Conservation (phyloP, 352 stramenopile species). For the Phytopythium mirpurense region DNA sequence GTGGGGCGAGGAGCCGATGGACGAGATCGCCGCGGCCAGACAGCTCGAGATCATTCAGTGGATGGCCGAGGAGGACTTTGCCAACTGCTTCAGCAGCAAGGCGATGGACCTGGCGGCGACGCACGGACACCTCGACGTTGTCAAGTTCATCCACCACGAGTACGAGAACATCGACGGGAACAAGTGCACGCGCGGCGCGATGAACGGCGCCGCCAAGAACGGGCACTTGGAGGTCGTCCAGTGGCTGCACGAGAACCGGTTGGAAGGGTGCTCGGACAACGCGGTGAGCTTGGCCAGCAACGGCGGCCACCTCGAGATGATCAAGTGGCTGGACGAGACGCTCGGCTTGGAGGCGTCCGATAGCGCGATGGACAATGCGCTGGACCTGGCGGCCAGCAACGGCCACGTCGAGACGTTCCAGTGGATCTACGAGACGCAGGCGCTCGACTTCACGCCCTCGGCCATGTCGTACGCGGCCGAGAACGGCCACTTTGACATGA, state of each 20-base stretch:
- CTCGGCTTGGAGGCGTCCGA: neutral
- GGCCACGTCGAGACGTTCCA: neutral
- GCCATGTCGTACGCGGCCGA: no score
- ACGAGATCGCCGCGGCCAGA: slow-evolving; percentile 14
- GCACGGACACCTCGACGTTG: slow-evolving; percentile 30
- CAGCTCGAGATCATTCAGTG: no score
- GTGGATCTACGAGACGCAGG: slow-evolving; percentile 1
- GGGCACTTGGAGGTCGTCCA: slow-evolving; percentile 21
- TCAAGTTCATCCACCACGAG: slow-evolving; percentile 8
- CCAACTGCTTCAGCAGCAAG: neutral
- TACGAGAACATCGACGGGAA: neutral
- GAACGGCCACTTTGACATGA: slow-evolving; percentile 20
- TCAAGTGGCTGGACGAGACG: slow-evolving; percentile 17
- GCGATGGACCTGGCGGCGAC: slow-evolving; percentile 11
- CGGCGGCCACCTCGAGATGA: slow-evolving; percentile 20
- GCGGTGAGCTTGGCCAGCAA: no score
- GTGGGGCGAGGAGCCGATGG: slow-evolving; percentile 20
- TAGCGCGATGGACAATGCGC: neutral
- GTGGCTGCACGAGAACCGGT: slow-evolving; percentile 13
- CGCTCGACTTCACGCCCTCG: no score
- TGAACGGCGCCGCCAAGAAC: slow-evolving; percentile 18
- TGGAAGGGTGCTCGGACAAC: no score
- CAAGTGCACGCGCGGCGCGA: slow-evolving; percentile 7
- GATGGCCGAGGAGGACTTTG: no score
- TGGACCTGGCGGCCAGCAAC: slow-evolving; percentile 6